Conservation (phyloP, 2,329 filamentous ascomycete genomes). For the Sporothrix pseudoabietina region DNA sequence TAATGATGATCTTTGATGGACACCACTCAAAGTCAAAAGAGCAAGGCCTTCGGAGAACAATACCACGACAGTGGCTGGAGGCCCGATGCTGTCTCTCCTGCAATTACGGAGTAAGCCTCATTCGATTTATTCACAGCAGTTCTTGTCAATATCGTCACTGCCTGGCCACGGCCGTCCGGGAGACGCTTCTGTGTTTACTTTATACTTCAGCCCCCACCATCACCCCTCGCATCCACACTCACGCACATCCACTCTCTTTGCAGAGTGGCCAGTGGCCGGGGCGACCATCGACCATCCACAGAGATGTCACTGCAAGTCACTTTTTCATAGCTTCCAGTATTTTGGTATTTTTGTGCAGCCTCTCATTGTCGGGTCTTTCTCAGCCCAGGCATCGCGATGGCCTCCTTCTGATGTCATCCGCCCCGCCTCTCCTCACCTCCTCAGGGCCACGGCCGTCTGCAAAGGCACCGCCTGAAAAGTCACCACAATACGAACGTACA, state of each 20-base stretch:
- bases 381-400: not conserved
- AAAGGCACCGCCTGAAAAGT: not conserved
- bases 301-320: not conserved
- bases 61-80: not conserved
- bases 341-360: not conserved
- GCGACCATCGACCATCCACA: not conserved
- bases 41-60: not conserved
- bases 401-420: not conserved
- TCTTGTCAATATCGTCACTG: not conserved
- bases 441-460: not conserved
- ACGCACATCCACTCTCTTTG: not conserved
- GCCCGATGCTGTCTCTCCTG: not conserved
- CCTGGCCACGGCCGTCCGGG: not conserved
- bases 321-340: not conserved
- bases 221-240: constrained; percentile 7
- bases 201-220: not conserved
- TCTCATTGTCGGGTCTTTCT: not conserved
- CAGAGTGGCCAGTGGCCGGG: constrained; percentile 2
- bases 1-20: not conserved
- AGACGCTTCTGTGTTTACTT: not conserved
- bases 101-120: not conserved
- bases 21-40: not conserved
- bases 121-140: not conserved
- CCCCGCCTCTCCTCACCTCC: not conserved
- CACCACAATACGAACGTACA: no score